phyloP scores from a whole-genome alignment of 1,139 yeast species.

The Magnusiomyces sp. region DNA sequence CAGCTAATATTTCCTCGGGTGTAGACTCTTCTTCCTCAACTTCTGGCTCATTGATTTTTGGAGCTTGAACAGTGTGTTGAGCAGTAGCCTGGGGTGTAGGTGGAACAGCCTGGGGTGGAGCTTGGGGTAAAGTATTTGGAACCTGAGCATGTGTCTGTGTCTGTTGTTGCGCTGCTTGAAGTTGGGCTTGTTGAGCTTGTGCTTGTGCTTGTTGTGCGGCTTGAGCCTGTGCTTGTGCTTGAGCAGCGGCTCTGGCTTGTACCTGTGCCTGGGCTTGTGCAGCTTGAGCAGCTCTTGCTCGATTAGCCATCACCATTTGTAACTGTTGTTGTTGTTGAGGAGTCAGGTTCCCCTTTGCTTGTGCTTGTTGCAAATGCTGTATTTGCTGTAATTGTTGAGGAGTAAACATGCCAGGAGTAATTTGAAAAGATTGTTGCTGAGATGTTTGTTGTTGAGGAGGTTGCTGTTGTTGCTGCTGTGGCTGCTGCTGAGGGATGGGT shows the following conservation, averaged over 20 bases:
- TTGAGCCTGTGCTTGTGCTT: not conserved
- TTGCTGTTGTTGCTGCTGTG: not conserved
- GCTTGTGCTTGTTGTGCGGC: not conserved
- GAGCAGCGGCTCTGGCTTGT: not conserved
- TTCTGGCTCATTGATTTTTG: slow-evolving; percentile 1
- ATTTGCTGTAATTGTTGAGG: slow-evolving; percentile 3
- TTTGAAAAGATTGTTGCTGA: slow-evolving; percentile 18
- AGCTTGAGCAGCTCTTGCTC: not conserved
- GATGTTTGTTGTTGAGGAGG: slow-evolving; percentile 18
- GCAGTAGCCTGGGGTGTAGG: not conserved
- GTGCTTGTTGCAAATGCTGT: not conserved
- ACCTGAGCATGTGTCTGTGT: not conserved
- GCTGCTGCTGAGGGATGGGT: slow-evolving; percentile 16
- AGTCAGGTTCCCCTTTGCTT: not conserved
- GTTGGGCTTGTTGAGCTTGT: not conserved
- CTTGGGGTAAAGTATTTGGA: not conserved
- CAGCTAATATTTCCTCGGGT: slow-evolving; percentile 33
- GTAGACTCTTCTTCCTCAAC: slow-evolving; percentile 8
- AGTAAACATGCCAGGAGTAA: slow-evolving; percentile 11
- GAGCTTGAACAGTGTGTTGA: not conserved
- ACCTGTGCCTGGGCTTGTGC: not conserved
- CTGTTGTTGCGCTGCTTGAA: not conserved
- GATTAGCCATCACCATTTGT: no score
- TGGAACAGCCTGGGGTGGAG: not conserved
- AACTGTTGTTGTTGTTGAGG: not conserved